Conservation (phyloP, 495 filamentous ascomycete species). For the Copromyces sp. region DNA sequence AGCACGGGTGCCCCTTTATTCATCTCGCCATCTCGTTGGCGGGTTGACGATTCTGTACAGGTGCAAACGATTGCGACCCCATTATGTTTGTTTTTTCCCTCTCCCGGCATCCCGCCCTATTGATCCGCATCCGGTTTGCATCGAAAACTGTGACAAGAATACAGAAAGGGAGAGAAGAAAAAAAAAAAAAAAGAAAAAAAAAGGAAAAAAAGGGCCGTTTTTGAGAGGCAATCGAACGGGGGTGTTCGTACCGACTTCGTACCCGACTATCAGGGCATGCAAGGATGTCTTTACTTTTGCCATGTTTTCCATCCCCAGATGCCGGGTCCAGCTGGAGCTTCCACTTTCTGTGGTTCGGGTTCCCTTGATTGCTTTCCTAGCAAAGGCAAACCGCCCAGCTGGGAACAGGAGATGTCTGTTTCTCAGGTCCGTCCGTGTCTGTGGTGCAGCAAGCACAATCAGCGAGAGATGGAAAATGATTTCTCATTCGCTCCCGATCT, state of each 20-base stretch:
- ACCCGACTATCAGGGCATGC: background rate
- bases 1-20: background rate
- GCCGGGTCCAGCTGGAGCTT: background rate
- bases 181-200: background rate
- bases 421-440: background rate
- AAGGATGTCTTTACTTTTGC: background rate
- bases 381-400: background rate
- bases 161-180: background rate
- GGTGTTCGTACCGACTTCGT: background rate
- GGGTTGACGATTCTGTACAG: background rate
- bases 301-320: background rate
- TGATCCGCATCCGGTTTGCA: background rate
- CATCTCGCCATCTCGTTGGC: background rate
- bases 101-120: background rate
- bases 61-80: background rate
- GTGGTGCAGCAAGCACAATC: background rate
- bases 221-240: background rate
- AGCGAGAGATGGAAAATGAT: background rate
- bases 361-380: background rate
- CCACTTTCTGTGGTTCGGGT: background rate
- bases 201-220: background rate
- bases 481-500: background rate
- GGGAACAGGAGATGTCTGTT: background rate
- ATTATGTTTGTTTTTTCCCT: background rate
- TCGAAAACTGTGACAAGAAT: background rate